Conservation (phyloP, 2,329 filamentous ascomycete genomes). For the Cercospora sesami region DNA sequence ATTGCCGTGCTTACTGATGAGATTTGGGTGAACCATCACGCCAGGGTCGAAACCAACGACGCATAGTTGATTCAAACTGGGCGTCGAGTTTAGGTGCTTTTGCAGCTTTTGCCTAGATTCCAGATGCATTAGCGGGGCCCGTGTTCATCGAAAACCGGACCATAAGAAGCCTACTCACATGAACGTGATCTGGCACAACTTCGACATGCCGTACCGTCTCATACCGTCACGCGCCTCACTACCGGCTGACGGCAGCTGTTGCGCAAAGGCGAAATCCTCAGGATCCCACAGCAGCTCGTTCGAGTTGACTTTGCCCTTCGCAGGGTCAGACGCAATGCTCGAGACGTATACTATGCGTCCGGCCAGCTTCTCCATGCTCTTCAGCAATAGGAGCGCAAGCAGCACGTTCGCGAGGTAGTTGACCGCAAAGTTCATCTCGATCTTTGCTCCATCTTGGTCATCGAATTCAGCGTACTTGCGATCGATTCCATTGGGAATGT, state of each 20-base stretch:
- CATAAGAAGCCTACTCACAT: background rate
- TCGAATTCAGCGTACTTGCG: background rate
- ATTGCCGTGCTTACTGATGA: background rate
- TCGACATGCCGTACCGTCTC: background rate
- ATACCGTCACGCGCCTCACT: background rate
- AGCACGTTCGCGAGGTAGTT: background rate
- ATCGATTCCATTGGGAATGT: background rate
- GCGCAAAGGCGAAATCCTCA: background rate
- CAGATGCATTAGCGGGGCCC: background rate
- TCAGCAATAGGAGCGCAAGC: background rate
- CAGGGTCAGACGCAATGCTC: background rate
- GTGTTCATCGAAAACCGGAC: background rate
- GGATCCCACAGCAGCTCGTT: background rate
- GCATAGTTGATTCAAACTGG: background rate
- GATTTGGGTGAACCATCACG: background rate
- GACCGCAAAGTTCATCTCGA: background rate
- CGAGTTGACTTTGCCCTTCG: background rate
- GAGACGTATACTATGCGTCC: background rate
- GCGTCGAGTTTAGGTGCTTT: background rate
- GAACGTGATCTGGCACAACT: background rate
- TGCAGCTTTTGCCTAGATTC: background rate
- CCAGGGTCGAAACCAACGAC: background rate
- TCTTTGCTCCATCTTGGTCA: background rate
- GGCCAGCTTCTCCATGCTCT: background rate
- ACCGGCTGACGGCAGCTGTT: background rate